Conservation (phyloP, 2,329 filamentous ascomycete genomes). For the Penicillium rolfsii region DNA sequence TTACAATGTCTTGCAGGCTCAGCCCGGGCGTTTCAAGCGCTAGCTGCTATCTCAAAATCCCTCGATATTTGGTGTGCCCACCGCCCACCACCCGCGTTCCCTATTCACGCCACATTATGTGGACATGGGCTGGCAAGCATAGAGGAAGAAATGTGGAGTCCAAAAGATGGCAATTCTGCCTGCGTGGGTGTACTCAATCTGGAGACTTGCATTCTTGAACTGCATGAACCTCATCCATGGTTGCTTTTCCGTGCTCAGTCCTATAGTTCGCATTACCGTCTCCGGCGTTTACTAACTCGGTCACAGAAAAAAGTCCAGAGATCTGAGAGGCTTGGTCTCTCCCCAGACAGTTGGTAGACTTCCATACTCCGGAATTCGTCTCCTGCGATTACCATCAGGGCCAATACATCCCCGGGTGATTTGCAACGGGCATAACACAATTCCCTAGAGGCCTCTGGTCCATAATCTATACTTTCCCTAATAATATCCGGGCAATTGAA, state of each 20-base stretch:
- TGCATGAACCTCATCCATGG: conserved; percentile 8
- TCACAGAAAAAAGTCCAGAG: background rate
- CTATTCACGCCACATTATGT: background rate
- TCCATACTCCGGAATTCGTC: conserved; percentile 5
- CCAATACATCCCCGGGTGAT: conserved; percentile 21
- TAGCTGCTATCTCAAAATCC: background rate
- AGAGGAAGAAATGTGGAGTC: background rate
- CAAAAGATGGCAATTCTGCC: background rate
- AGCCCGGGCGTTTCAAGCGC: background rate
- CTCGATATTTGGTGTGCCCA: background rate
- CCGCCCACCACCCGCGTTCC: background rate
- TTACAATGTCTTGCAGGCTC: conserved; percentile 22
- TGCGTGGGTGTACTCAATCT: conserved; percentile 3
- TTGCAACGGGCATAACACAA: conserved; percentile 5
- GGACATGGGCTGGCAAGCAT: background rate
- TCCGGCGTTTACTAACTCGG: background rate
- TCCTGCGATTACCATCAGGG: conserved; percentile 16
- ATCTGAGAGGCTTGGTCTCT: background rate
- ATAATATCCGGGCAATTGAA: background rate
- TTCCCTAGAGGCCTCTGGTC: conserved; percentile 13
- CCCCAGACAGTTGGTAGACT: conserved; percentile 4
- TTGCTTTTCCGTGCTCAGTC: conserved; percentile 2
- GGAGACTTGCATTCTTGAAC: conserved; percentile 16
- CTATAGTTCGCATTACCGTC: background rate
- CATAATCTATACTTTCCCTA: background rate